Percentiles rank a stretch among this genome's conserved stretches.
phyloP scores from a whole-genome alignment of 2,329 filamentous ascomycete species.

The Trichoderma sp. region DNA sequence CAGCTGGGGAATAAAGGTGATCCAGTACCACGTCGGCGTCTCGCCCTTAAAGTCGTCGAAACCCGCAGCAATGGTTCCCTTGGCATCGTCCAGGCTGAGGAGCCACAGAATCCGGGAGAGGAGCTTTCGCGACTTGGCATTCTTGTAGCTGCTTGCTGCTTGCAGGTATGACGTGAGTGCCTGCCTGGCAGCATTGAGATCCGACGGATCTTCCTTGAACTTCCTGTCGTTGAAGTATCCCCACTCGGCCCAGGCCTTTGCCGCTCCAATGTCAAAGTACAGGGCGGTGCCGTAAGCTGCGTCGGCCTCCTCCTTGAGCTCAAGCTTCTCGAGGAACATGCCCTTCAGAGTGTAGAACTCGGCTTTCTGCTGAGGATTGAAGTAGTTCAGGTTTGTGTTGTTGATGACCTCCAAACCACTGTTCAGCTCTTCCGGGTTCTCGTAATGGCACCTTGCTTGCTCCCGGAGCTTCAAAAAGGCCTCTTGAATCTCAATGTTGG shows the following conservation, averaged over 20 bases:
- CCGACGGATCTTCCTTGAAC: constrained; percentile 86
- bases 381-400: constrained; percentile 99
- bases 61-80: constrained; percentile 77
- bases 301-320: constrained; percentile 87
- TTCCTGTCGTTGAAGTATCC: constrained; percentile 96
- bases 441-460: constrained; percentile 98
- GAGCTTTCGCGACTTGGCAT: constrained; percentile 90
- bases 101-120: constrained; percentile 94
- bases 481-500: constrained; percentile 99
- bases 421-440: constrained; percentile 88
- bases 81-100: constrained; percentile 86
- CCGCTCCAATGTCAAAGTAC: constrained; percentile 92
- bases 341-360: constrained; percentile 99
- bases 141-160: constrained; percentile 95
- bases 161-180: constrained; percentile 96
- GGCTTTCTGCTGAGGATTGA: constrained; percentile 92
- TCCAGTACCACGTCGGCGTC: constrained; percentile 99
- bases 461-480: constrained; percentile 98
- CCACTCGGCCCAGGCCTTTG: constrained; percentile 99
- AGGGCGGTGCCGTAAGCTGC: constrained; percentile 92
- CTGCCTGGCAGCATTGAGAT: constrained; percentile 82
- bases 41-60: constrained; percentile 98
- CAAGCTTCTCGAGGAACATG: constrained; percentile 96
- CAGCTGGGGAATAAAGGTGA: constrained; percentile 96
- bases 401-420: constrained; percentile 98